phyloP scores from a whole-genome alignment of 2,329 filamentous ascomycete genomes.

The Calonectria leucothoes region DNA sequence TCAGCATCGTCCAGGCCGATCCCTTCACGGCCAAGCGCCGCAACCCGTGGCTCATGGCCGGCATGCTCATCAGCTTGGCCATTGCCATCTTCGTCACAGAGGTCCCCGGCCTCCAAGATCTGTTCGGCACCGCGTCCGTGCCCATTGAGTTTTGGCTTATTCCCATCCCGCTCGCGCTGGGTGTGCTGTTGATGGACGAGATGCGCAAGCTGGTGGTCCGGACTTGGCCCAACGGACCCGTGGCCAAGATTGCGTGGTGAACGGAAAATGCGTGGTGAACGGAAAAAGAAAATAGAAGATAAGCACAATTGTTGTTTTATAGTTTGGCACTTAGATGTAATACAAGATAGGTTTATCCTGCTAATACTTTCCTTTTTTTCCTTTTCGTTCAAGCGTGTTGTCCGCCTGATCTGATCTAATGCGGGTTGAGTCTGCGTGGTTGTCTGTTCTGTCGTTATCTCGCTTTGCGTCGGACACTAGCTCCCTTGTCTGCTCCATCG shows the following conservation, averaged over 20 bases:
- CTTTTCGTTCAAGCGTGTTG: neutral
- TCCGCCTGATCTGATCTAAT: neutral
- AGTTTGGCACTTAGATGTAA: neutral
- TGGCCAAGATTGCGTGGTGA: conserved; percentile 64
- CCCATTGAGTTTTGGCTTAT: conserved; percentile 65
- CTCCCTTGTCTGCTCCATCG: neutral
- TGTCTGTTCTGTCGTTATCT: neutral
- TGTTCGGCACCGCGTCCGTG: conserved; percentile 62
- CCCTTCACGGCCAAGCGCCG: conserved; percentile 58
- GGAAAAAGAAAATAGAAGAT: neutral
- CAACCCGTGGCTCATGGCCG: conserved; percentile 61
- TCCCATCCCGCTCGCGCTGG: conserved; percentile 61
- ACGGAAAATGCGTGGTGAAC: too few species aligned
- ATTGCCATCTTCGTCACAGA: conserved; percentile 67
- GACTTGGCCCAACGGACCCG: conserved; percentile 54
- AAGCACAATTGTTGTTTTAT: neutral
- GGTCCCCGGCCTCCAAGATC: conserved; percentile 58
- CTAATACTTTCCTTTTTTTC: too few species aligned
- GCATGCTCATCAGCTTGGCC: conserved; percentile 58
- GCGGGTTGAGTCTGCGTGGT: neutral
- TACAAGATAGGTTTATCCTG: neutral
- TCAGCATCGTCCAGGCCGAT: conserved; percentile 64
- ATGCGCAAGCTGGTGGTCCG: conserved; percentile 62
- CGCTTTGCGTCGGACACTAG: conserved; percentile 8
- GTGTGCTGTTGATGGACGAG: conserved; percentile 64